A percentile compares a stretch with the other conserved stretches of the same genome.
Evolutionary conservation across 768 basidiomycete species (phyloP).

Genomic region (Mycena sanguinolenta): DNA sequence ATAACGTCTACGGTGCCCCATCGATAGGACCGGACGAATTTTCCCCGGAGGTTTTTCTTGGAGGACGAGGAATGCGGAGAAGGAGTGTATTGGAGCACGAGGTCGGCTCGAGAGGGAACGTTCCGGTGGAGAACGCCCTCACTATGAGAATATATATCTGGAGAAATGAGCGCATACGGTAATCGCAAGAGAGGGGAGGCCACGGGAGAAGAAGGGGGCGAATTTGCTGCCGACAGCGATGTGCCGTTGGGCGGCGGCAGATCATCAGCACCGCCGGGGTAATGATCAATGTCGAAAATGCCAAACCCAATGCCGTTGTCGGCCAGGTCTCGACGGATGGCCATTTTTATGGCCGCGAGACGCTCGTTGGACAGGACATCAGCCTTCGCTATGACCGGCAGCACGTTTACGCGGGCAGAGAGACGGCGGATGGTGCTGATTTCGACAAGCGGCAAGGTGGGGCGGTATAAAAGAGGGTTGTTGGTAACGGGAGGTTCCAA

Average conservation of each 20-base stretch:
- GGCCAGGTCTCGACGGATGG: constrained; percentile 84
- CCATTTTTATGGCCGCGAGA: constrained; percentile 82
- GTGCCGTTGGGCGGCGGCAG: constrained; percentile 63
- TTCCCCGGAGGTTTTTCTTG: constrained; percentile 68
- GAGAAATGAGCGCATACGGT: constrained; percentile 88
- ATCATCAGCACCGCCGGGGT: constrained; percentile 61
- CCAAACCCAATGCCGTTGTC: constrained; percentile 91
- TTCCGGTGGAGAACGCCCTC: constrained; percentile 74
- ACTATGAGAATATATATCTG: constrained; percentile 87
- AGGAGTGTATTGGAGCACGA: constrained; percentile 81
- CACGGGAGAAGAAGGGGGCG: constrained; percentile 79
- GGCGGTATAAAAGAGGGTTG: constrained; percentile 76
- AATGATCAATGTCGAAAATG: constrained; percentile 85
- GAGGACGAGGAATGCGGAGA: constrained; percentile 57
- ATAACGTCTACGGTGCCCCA: constrained; percentile 90
- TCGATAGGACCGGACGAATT: constrained; percentile 80
- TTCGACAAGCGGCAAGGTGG: constrained; percentile 77
- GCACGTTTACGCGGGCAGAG: constrained; percentile 87
- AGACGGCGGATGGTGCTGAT: constrained; percentile 84
- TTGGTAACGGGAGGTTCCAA: constrained; percentile 84
- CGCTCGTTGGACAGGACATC: constrained; percentile 88
- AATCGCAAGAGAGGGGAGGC: constrained; percentile 72
- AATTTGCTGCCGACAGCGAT: constrained; percentile 61
- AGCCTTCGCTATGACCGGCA: constrained; percentile 87
- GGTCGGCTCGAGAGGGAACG: constrained; percentile 74